Conservation (phyloP, 441 rosid genomes). For the Kokia cookei region DNA sequence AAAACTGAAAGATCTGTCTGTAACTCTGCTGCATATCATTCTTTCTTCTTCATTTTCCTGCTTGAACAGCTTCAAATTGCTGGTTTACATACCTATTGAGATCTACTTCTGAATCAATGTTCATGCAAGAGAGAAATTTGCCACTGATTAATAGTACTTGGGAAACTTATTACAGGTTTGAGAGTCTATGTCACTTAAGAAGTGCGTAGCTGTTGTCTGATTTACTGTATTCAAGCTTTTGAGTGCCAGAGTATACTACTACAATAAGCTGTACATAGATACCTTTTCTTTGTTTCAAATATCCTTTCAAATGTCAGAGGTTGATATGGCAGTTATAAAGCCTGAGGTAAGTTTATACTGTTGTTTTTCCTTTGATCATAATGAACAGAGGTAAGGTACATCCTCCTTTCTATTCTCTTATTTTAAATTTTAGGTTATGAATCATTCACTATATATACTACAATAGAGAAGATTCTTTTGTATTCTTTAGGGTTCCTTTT, state of each 20-base stretch:
- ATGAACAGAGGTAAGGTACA: not conserved
- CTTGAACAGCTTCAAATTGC: constrained; percentile 14
- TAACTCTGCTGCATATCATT: not conserved
- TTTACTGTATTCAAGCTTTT: constrained; percentile 9
- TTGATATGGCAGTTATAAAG: constrained; percentile 57
- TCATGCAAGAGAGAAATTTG: constrained; percentile 13
- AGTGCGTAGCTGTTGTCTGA: constrained; percentile 12
- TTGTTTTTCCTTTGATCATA: not conserved
- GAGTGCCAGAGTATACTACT: constrained; percentile 8
- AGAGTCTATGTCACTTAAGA: constrained; percentile 15
- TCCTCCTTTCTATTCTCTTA: not conserved
- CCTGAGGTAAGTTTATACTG: constrained; percentile 45
- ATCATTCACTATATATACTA: not conserved
- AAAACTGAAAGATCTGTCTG: not conserved
- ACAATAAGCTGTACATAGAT: constrained; percentile 13
- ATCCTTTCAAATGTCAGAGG: constrained; percentile 51
- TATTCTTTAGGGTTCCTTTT: not conserved
- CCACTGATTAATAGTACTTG: constrained; percentile 5
- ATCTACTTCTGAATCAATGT: constrained; percentile 20
- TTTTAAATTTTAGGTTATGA: not conserved
- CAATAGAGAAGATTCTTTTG: not conserved
- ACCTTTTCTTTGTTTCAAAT: constrained; percentile 15
- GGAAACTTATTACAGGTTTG: constrained; percentile 14
- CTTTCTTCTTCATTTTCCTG: constrained; percentile 1
- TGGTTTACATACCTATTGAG: constrained; percentile 15